These are phyloP conservation scores for Ploettnerulaceae sp. DNA, from an alignment of 2,329 filamentous ascomycete species.

Conservation along the genomic window DNA sequence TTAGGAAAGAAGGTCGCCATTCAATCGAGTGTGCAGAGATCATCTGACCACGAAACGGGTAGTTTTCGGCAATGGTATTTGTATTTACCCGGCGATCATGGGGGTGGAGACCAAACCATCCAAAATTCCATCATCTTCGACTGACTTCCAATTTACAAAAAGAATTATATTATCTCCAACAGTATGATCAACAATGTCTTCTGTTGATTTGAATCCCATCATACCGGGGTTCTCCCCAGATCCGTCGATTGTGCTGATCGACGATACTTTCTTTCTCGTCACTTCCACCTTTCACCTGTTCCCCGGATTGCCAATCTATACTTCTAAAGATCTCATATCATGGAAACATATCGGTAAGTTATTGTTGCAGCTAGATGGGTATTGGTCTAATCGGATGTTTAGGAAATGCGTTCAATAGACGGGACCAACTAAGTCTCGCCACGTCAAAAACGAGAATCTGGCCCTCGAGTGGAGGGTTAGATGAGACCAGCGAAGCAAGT, in stretches of 20 bases:
- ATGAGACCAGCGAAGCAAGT: constrained; percentile 16
- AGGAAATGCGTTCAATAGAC: constrained; percentile 38
- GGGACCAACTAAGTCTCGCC: constrained; percentile 39
- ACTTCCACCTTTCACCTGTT: constrained; percentile 58
- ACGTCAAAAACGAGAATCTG: constrained; percentile 11
- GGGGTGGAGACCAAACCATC: no score
- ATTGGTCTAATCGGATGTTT: background rate
- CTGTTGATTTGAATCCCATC: constrained; percentile 18
- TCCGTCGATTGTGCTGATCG: constrained; percentile 30
- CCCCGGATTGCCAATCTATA: constrained; percentile 43
- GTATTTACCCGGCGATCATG: no score
- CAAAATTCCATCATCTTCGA: no score
- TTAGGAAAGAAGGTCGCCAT: no score
- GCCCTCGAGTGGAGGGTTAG: constrained; percentile 4
- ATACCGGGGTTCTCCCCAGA: constrained; percentile 33
- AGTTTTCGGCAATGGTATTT: no score
- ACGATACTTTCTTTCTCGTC: constrained; percentile 37
- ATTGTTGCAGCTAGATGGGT: background rate
- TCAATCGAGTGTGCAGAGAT: no score
- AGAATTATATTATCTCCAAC: no score
- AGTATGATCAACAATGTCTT: no score
- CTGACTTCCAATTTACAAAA: no score
- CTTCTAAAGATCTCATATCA: constrained; percentile 33
- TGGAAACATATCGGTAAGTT: constrained; percentile 20
- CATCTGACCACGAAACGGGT: no score